Base-by-base conservation (phyloP, 2,329 filamentous ascomycete genomes). In the Hymenoscyphus fraxineus region DNA sequence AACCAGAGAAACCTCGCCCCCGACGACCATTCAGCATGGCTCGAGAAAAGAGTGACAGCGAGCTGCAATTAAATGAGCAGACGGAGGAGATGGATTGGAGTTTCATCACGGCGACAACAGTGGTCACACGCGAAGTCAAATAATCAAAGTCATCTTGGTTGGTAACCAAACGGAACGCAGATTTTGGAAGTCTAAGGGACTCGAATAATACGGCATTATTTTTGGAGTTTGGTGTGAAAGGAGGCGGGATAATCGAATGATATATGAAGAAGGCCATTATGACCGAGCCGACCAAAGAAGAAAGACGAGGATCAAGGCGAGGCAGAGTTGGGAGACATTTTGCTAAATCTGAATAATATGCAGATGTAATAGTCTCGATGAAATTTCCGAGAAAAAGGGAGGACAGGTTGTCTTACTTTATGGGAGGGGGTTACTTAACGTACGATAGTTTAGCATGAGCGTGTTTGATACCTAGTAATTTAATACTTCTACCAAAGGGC, bases 11-110 rank as follows among this genome's bases (percentile, higher is more conserved):
- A 51, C 54, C 59, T 13, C 61, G 63, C 58, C 58, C 16, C 15
- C 62, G 12, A 12, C 41, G 35, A 62, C 44, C 27, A 44, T 62
- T 62, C 41, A 38, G 54, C 3, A 10, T 62, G 22, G 32, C 27
- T 60, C 31, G 54, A 59, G 40, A 47, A 61, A 62, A 12, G 27
- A 66, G 64, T 38, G 65, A 66, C 15, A 71, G 70, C 35, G 67
- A 69, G 62, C 65, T 67, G n/a, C 66, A 70, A 35, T 61, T 70
- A 19, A 66, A 63, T 51, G 16, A 35, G 0, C 9, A 40, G 5
- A n/a, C 15, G 7, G 27, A 27, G 9, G 58, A 55, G 4, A 7
- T 61, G 12, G 55, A 62, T 12, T 60, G 44, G 59, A 56, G 32
- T 13, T n/a, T 44, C 16, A 65, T 65, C 31, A 58, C 35, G 22